Conservation (phyloP, 352 stramenopile species). For the Phytopythium chamaehyphon region DNA sequence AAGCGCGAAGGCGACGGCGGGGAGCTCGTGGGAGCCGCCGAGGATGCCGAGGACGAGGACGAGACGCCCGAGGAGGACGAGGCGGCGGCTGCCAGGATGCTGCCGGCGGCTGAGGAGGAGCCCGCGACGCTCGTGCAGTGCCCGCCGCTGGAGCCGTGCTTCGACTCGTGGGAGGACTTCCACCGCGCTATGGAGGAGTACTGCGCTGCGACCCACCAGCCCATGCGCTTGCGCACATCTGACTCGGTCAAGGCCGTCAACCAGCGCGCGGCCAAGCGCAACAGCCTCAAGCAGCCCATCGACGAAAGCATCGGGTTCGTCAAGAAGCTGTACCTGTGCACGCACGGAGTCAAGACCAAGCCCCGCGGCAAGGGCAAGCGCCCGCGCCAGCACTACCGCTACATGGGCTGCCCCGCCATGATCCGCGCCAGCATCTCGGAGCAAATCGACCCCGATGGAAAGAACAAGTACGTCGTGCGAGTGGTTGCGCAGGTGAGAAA, state of each 20-base stretch:
- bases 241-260: slow-evolving; percentile 82
- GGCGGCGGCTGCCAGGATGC: slow-evolving; percentile 23
- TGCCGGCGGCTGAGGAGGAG: slow-evolving; percentile 54
- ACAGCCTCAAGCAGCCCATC: slow-evolving; percentile 83
- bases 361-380: slow-evolving; percentile 76
- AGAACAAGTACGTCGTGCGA: slow-evolving; percentile 80
- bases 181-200: slow-evolving; percentile 80
- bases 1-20: slow-evolving; percentile 51
- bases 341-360: slow-evolving; percentile 82
- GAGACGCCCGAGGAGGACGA: slow-evolving; percentile 41
- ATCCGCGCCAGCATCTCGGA: slow-evolving; percentile 82
- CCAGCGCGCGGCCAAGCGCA: slow-evolving; percentile 70
- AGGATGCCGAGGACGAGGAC: slow-evolving; percentile 46
- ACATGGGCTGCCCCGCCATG: slow-evolving; percentile 82
- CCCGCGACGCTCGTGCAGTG: slow-evolving; percentile 66
- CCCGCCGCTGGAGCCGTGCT: slow-evolving; percentile 64
- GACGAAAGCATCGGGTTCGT: slow-evolving; percentile 82
- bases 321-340: slow-evolving; percentile 84
- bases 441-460: slow-evolving; percentile 42
- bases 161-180: slow-evolving; percentile 83
- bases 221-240: slow-evolving; percentile 75
- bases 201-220: slow-evolving; percentile 66
- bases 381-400: slow-evolving; percentile 76
- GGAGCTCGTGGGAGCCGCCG: slow-evolving; percentile 15
- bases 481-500: slow-evolving; percentile 64